Percentiles rank a stretch among this genome's conserved stretches.
These are phyloP conservation scores for Prunus kanzakura DNA, from an alignment of 306 rosid species.

Conservation along the genomic window DNA sequence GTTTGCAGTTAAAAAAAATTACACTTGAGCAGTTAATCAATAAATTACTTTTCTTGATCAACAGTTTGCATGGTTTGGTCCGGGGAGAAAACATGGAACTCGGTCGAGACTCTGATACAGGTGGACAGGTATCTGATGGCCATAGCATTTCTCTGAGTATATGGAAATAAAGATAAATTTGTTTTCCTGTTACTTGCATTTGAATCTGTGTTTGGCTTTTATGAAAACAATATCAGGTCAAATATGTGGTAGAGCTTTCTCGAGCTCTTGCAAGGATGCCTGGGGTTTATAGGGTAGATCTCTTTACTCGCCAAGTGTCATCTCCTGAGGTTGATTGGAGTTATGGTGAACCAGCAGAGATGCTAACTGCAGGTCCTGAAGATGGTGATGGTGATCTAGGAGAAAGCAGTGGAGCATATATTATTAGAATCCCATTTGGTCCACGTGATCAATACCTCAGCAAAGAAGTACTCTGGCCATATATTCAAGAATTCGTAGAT, in stretches of 20 bases:
- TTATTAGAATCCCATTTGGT: slow-evolving; percentile 82
- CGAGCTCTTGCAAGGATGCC: slow-evolving; percentile 89
- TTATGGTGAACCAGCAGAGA: slow-evolving; percentile 90
- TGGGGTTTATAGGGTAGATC: slow-evolving; percentile 86
- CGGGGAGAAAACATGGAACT: slow-evolving; percentile 97
- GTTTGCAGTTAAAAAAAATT: background rate
- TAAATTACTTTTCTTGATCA: slow-evolving; percentile 13
- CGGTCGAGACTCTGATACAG: slow-evolving; percentile 95
- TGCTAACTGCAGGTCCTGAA: slow-evolving; percentile 58
- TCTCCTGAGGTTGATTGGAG: slow-evolving; percentile 91
- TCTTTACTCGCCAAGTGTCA: slow-evolving; percentile 78
- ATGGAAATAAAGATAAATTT: background rate
- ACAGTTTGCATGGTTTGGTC: slow-evolving; percentile 76
- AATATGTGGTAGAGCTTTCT: slow-evolving; percentile 87
- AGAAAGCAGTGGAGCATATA: slow-evolving; percentile 92
- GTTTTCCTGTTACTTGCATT: background rate
- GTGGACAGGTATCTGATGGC: slow-evolving; percentile 68
- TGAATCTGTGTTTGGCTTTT: slow-evolving; percentile 14
- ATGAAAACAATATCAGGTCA: slow-evolving; percentile 46
- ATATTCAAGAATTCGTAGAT: slow-evolving; percentile 83
- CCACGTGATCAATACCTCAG: slow-evolving; percentile 78
- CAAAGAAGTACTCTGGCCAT: slow-evolving; percentile 88
- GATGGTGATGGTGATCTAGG: slow-evolving; percentile 61
- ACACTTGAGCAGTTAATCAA: background rate
- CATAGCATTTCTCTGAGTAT: slow-evolving; percentile 3